Conservation (phyloP, 495 filamentous ascomycete species). For the Penicillium cinerascens region DNA sequence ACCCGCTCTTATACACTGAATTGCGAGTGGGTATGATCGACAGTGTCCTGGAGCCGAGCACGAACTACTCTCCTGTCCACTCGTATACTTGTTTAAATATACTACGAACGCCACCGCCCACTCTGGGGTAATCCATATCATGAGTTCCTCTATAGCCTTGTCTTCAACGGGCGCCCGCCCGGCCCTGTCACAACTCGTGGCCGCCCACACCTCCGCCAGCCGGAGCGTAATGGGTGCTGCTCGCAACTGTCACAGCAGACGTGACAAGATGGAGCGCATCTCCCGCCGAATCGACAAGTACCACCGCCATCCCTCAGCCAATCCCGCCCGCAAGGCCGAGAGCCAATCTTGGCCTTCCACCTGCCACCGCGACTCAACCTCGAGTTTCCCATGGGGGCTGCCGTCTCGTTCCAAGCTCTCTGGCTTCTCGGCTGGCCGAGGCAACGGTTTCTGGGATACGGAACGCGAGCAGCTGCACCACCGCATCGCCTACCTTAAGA, state of each 20-base stretch:
- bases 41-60: conserved; percentile 4
- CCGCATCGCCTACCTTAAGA: conserved; percentile 34
- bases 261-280: conserved; percentile 12
- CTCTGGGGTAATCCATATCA: conserved; percentile 1
- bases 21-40: conserved; percentile 20
- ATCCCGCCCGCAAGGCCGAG: conserved; percentile 7
- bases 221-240: conserved; percentile 14
- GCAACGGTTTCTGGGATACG: conserved; percentile 17
- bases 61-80: conserved; percentile 1
- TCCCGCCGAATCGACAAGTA: conserved; percentile 14
- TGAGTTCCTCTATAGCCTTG: conserved; percentile 16
- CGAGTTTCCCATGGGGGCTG: conserved; percentile 7
- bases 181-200: conserved; percentile 10
- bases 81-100: neutral
- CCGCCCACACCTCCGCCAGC: conserved; percentile 2
- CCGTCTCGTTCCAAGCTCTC: conserved; percentile 15
- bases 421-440: conserved; percentile 5
- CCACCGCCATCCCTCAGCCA: conserved; percentile 13
- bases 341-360: conserved; percentile 9
- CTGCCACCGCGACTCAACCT: conserved; percentile 1
- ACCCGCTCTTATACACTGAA: conserved; percentile 8
- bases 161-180: conserved; percentile 11
- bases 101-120: neutral
- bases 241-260: conserved; percentile 8
- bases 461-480: conserved; percentile 18